Evolutionary conservation across 495 filamentous ascomycete species (phyloP), one percentile per base, ranked within the genome.

Genomic region (Hyphodiscus hymeniophilus): DNA sequence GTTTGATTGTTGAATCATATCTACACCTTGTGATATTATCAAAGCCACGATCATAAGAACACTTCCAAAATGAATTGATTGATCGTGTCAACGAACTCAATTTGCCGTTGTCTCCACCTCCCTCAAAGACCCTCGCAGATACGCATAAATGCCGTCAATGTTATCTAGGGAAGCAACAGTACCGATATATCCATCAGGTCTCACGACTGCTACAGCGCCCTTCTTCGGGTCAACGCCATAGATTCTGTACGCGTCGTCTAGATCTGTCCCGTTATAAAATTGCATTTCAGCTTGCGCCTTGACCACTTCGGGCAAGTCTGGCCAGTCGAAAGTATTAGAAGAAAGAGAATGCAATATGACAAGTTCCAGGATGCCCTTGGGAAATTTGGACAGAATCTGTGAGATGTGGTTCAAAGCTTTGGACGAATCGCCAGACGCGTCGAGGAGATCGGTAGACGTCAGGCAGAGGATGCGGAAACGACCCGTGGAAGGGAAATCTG

Each of bases 101-200:
- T 28, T 28, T 28, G 26, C 5, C 10, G 5, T 28, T 28, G 26
- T 28, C 5, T 28, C 26, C 26, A 28, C 26, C 26, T 28, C 26
- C 26, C 10, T 28, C 16, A 48, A 42, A 20, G 36, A 48, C 10
- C 46, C 24, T 8, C 6, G 32, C 24, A 48, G 31, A 26, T 38
- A 48, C 12, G 15, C 13, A 10, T 11, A 2, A 31, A 42, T 20
- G 15, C 16, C 10, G 8, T 18, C 46, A 1, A 7, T 41, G n/a
- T 28, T 32, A 8, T 39, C 22, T 23, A 51, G 17, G 11, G 18
- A 22, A 3, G 18, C 22, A 2, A 52, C 38, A 1, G 15, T 18
- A 1, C 78, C 80, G 45, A 86, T 72, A 67, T 85, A 82, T 53
- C 79, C 79, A 69, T 87, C 83, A 4, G 83, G 82, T 47, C 84